Conservation (phyloP, 352 stramenopile species). For the Paralagenidium karlingii region DNA sequence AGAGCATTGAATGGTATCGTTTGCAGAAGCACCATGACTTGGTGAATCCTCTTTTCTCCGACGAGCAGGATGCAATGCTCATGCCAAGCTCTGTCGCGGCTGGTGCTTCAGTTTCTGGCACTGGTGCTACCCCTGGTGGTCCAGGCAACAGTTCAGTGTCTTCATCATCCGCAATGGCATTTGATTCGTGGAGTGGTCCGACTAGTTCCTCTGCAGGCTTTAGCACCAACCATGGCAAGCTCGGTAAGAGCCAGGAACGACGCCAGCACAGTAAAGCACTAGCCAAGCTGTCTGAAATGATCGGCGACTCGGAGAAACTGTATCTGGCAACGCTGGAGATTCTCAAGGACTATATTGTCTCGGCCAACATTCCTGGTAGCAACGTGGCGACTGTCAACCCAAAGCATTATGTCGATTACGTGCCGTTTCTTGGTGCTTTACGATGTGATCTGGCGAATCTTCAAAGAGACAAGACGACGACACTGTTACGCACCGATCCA, state of each 20-base stretch:
- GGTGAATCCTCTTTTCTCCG: neutral
- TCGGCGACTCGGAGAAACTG: constrained; percentile 71
- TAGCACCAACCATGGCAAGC: neutral
- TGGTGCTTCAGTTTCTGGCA: too few species aligned
- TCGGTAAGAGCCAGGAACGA: constrained; percentile 28
- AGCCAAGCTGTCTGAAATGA: constrained; percentile 55
- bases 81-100: too few species aligned
- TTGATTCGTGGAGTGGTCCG: too few species aligned
- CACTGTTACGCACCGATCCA: constrained; percentile 52
- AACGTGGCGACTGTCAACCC: constrained; percentile 18
- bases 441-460: constrained; percentile 68
- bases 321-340: constrained; percentile 74
- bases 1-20: constrained; percentile 51
- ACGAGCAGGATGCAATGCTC: neutral
- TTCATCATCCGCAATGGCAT: too few species aligned
- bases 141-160: too few species aligned
- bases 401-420: constrained; percentile 79
- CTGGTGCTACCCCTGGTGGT: too few species aligned
- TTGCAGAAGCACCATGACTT: neutral
- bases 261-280: constrained; percentile 53
- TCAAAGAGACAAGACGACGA: constrained; percentile 66
- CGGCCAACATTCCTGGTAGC: constrained; percentile 55
- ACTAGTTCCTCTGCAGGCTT: too few species aligned
- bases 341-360: constrained; percentile 55
- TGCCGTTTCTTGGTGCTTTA: constrained; percentile 68